These are phyloP conservation scores for Linaria vulgaris DNA, from an alignment of 257 asterid species.

Conservation along the genomic window DNA sequence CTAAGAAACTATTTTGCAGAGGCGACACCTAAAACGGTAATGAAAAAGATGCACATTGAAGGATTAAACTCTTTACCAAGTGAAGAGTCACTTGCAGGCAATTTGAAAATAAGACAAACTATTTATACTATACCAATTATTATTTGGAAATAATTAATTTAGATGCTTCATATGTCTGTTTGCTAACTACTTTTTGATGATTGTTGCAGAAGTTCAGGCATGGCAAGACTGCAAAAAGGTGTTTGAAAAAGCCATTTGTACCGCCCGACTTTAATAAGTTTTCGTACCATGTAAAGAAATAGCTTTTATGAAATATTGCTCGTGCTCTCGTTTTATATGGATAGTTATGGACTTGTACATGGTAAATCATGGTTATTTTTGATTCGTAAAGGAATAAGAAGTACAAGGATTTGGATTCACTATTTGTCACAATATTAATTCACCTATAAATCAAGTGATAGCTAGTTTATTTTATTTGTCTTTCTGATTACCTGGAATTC, in stretches of 20 bases:
- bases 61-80: conserved; percentile 48
- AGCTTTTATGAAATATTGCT: no score
- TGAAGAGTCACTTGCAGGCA: conserved; percentile 69
- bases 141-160: neutral
- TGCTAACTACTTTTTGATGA: conserved; percentile 4
- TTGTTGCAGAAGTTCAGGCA: conserved; percentile 48
- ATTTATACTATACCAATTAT: neutral
- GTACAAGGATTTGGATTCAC: no score
- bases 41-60: conserved; percentile 29
- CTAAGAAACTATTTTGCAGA: conserved; percentile 42
- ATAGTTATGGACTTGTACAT: no score
- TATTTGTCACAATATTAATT: no score
- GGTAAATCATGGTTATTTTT: no score
- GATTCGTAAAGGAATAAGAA: no score
- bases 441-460: neutral
- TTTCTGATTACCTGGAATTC: neutral
- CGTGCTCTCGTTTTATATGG: no score
- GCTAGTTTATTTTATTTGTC: neutral
- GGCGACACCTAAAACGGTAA: conserved; percentile 49
- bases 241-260: conserved; percentile 22
- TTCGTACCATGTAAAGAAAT: neutral
- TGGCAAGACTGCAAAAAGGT: conserved; percentile 35
- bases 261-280: conserved; percentile 27
- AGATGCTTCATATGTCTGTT: neutral
- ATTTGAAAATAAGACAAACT: neutral